Base-by-base conservation (phyloP, 1,284 basidiomycete genomes). In the Microbotryomycetes sp. region DNA sequence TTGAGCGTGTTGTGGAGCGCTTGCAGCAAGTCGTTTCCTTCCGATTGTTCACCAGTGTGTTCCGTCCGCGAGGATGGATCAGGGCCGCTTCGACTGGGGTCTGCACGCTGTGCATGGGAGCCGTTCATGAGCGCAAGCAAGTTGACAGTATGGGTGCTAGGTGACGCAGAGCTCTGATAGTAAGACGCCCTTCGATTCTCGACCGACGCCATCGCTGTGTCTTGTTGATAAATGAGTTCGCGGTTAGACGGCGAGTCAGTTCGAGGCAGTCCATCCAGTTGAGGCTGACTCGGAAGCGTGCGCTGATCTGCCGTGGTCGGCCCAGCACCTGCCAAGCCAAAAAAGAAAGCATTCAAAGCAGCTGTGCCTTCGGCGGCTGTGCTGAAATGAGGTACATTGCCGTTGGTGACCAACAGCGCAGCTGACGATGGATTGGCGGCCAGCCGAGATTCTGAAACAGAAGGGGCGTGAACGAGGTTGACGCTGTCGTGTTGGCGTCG, bases 291-390 rank as follows among this genome's bases (percentile, higher is more conserved):
- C n/a, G n/a, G n/a, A n/a, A n/a, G n/a, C n/a, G n/a, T n/a, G n/a
- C n/a, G n/a, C n/a, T n/a, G n/a, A n/a, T n/a, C n/a, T n/a, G n/a
- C n/a, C n/a, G n/a, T n/a, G n/a, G n/a, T n/a, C n/a, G n/a, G n/a
- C n/a, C n/a, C 23, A 6, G 46, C 25, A 7, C 36, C 59, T 16
- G 28, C 31, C 9, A 48, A 48, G 36, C 67, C 67, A 28, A 71
- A 70, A 63, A 71, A 71, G 31, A 71, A 46, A 2, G 68, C 68
- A 12, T 64, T 56, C 6, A 71, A 50, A 16, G 68, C 68, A 16
- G 63, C 56, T 0, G 56, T 67, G 16, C 67, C 65, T 46, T 70
- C 59, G 47, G 65, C 58, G 15, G 52, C 56, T 28, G 63, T 67
- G 47, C 53, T 31, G 42, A 64, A 67, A 28, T 25, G 5, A 29